These are phyloP conservation scores for Fusarium coicis DNA, from an alignment of 2,329 filamentous ascomycete genomes.

Conservation along the genomic window DNA sequence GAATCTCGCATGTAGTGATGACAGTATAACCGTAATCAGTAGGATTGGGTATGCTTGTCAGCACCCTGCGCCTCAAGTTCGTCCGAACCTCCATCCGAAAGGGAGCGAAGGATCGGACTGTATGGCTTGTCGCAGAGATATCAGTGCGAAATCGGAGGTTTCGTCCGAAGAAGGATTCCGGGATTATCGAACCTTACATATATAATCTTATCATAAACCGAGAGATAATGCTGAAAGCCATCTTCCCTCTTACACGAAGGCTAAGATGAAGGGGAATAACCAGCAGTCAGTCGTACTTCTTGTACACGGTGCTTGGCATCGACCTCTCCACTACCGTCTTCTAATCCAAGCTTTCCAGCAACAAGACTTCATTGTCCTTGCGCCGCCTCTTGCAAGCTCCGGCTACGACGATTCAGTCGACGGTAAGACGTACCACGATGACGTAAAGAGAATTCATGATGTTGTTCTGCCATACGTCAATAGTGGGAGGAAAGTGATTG, in stretches of 20 bases:
- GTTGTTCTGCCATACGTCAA: not conserved
- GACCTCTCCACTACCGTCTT: conserved; percentile 20
- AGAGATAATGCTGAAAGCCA: no score
- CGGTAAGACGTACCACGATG: conserved; percentile 18
- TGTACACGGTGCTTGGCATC: conserved; percentile 34
- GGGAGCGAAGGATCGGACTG: no score
- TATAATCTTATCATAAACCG: not conserved
- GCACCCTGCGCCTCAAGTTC: not conserved
- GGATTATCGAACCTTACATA: not conserved
- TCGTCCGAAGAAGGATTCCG: not conserved
- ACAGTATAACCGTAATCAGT: not conserved
- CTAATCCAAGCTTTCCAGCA: conserved; percentile 15
- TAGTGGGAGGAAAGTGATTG: conserved; percentile 1
- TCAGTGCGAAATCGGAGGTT: not conserved
- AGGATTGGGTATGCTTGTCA: not conserved
- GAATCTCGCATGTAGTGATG: not conserved
- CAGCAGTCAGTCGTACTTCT: conserved; percentile 22
- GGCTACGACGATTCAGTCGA: conserved; percentile 29
- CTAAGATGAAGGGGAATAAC: no score
- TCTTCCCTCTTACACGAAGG: no score
- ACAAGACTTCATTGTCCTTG: conserved; percentile 9
- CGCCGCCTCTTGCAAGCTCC: conserved; percentile 15
- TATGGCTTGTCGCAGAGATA: no score
- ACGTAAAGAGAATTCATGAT: conserved; percentile 12
- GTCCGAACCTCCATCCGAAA: not conserved